These are phyloP conservation scores for Pyricularia sp. DNA, from an alignment of 2,329 filamentous ascomycete genomes.

Conservation along the genomic window DNA sequence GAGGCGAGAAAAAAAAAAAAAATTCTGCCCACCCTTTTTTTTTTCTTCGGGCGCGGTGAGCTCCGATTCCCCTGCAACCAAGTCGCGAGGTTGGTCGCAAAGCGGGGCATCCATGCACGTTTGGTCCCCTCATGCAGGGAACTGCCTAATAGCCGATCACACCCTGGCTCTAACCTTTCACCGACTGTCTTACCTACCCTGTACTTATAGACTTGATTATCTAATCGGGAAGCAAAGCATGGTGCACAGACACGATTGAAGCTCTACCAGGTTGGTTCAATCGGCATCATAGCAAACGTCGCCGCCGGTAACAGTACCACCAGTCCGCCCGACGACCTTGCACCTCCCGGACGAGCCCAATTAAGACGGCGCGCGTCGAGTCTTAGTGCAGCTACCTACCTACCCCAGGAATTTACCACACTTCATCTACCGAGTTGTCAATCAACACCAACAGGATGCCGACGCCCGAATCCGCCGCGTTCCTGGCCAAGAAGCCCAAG, in stretches of 20 bases:
- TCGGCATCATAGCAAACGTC: neutral
- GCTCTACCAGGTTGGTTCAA: neutral
- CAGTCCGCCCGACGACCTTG: neutral
- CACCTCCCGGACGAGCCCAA: neutral
- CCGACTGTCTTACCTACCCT: neutral
- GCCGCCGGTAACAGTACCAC: neutral
- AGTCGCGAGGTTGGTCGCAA: neutral
- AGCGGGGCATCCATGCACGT: neutral
- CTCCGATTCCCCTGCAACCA: neutral
- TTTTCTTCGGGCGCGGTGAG: neutral
- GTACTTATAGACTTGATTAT: neutral
- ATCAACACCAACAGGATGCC: constrained; percentile 48
- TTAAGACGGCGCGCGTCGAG: neutral
- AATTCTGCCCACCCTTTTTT: neutral
- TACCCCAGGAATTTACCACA: neutral
- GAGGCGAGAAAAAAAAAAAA: neutral
- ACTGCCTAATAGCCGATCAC: neutral
- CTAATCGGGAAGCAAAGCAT: neutral
- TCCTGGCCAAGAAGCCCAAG: constrained; percentile 72
- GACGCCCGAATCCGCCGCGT: constrained; percentile 68
- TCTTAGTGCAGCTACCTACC: neutral
- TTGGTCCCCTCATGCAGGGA: neutral
- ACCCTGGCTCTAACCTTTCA: neutral
- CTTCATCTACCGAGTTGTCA: neutral
- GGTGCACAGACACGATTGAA: neutral